Base-by-base conservation (phyloP, 1,139 yeast genomes). In the Taphrina communis region DNA sequence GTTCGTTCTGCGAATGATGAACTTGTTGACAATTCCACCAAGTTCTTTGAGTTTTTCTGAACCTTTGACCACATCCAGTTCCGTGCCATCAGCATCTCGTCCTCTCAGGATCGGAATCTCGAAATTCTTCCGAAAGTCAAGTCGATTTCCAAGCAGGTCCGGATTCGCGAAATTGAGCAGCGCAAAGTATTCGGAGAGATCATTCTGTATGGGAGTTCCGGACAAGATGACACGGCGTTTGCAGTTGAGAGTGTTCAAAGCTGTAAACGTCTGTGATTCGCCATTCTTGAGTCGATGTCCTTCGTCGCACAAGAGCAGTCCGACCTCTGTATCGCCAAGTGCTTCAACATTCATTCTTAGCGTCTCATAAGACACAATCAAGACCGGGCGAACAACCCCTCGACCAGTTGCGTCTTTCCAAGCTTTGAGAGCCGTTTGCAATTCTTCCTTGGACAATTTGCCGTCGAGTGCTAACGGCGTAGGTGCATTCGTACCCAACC, bases 171-270 rank as follows among this genome's bases (percentile, higher is more conserved):
- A 94, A 75, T 88, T 90, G 70, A 95, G 81, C 69, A 94, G 81
- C 0, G 99, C 91, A 76, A 93, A 95, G 78, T 94, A 94, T 78
- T 94, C 99, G 0, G 97, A 89, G 57, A 94, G 82, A 80, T 95
- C 99, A 76, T 94, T 94, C 77, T 94, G 99, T 72, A 94, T 94
- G 0, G 99, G 99, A 0, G 99, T 94, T 61, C 99, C 99, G 0
- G 97, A 91, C 46, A 94, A 80, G 72, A 94, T 94, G 9, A 94
- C 97, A 73, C 99, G 84, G 75, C 99, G 82, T 66, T 88, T 87
- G 76, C 97, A 94, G 68, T 88, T 86, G 68, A 94, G 82, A 14
- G 94, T 86, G 76, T 91, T 89, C 66, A 94, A 82, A 0, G 98
- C 92, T 0, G 93, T 90, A 75, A 93, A 94, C 0, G 99, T 95